A percentile compares a stretch with the other conserved stretches of the same genome.
These are phyloP conservation scores for Xanthoconium stramineum DNA, from an alignment of 768 basidiomycete genomes.

Conservation along the genomic window DNA sequence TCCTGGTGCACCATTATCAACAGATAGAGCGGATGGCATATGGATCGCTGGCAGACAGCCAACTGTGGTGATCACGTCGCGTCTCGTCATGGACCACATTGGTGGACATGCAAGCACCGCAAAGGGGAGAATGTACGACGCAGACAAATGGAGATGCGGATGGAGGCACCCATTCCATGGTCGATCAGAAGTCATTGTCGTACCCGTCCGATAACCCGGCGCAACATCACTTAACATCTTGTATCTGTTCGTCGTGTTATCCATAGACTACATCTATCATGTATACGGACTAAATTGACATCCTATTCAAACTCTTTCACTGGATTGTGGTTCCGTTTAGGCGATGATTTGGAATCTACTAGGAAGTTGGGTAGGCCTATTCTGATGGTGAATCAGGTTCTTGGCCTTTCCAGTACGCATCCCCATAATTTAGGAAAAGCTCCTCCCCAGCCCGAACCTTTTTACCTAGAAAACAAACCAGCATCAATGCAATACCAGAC, in stretches of 20 bases:
- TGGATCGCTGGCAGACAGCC: slow-evolving; percentile 16
- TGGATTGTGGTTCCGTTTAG: background rate
- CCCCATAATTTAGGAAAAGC: slow-evolving; percentile 36
- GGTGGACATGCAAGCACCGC: slow-evolving; percentile 38
- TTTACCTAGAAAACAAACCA: slow-evolving; percentile 15
- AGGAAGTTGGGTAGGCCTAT: background rate
- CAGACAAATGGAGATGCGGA: slow-evolving; percentile 42
- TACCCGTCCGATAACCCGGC: slow-evolving; percentile 22
- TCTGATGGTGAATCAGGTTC: no score
- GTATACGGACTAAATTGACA: background rate
- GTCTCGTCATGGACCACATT: slow-evolving; percentile 42
- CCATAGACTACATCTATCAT: background rate
- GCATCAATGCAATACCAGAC: background rate
- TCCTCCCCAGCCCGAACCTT: slow-evolving; percentile 32
- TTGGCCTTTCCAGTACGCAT: slow-evolving; percentile 20
- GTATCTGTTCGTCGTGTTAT: background rate
- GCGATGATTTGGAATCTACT: background rate
- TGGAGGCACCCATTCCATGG: slow-evolving; percentile 47
- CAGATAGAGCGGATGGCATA: background rate
- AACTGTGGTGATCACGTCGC: slow-evolving; percentile 39
- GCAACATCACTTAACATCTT: background rate
- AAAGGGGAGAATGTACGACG: slow-evolving; percentile 26
- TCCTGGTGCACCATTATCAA: slow-evolving; percentile 18
- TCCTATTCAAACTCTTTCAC: background rate
- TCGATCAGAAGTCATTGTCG: slow-evolving; percentile 33